Evolutionary conservation across 2,329 filamentous ascomycete genomes (phyloP).

Genomic region (Colletotrichum tanaceti): DNA sequence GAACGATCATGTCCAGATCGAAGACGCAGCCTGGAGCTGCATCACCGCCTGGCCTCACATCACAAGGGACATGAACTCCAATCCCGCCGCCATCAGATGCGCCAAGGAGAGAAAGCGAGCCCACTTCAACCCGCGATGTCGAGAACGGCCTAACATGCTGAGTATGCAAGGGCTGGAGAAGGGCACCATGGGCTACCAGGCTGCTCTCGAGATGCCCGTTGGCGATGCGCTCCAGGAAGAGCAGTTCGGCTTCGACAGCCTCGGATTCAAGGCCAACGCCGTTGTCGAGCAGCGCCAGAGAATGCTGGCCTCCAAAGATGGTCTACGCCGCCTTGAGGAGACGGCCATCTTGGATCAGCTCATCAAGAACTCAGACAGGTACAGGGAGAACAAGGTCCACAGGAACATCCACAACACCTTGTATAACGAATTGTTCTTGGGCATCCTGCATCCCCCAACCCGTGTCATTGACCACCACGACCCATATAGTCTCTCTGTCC

Average conservation of each 20-base stretch:
- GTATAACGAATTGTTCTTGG: slow-evolving; percentile 71
- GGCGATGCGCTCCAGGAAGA: slow-evolving; percentile 74
- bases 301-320: slow-evolving; percentile 64
- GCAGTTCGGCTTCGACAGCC: slow-evolving; percentile 68
- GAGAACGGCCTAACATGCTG: slow-evolving; percentile 76
- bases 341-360: slow-evolving; percentile 69
- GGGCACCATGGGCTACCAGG: slow-evolving; percentile 76
- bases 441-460: slow-evolving; percentile 68
- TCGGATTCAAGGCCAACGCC: slow-evolving; percentile 65
- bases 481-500: slow-evolving; percentile 73
- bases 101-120: slow-evolving; percentile 60
- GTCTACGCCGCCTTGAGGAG: slow-evolving; percentile 68
- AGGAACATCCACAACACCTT: slow-evolving; percentile 60
- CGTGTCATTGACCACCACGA: slow-evolving; percentile 68
- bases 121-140: slow-evolving; percentile 69
- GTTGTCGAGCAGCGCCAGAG: slow-evolving; percentile 69
- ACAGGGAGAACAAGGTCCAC: slow-evolving; percentile 64
- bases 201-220: slow-evolving; percentile 73
- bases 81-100: slow-evolving; percentile 56
- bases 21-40: slow-evolving; percentile 71
- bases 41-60: slow-evolving; percentile 73
- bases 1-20: slow-evolving; percentile 72
- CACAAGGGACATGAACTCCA: slow-evolving; percentile 61
- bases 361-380: slow-evolving; percentile 65
- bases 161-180: slow-evolving; percentile 78